A percentile compares a stretch with the other conserved stretches of the same genome.
These are phyloP conservation scores for Rhododendron ovatum DNA, from an alignment of 148 eudicot genomes.

Conservation along the genomic window DNA sequence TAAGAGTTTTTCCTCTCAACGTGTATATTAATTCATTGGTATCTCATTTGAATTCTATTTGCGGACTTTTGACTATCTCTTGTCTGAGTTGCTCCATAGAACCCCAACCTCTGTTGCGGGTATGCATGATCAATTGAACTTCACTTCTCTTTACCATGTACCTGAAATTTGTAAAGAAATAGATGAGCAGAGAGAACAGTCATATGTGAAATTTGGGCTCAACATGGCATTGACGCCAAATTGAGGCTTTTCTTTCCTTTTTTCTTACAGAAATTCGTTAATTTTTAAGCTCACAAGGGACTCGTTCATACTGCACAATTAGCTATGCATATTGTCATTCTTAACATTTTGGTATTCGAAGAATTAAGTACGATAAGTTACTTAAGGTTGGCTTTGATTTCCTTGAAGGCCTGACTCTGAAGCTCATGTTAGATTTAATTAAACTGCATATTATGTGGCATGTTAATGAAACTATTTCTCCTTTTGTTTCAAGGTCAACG, in stretches of 20 bases:
- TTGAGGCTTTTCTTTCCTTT: neutral
- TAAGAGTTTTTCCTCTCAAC: neutral
- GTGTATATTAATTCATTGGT: neutral
- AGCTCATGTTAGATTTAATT: neutral
- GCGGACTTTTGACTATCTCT: neutral
- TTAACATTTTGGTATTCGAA: neutral
- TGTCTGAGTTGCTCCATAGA: neutral
- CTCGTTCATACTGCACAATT: neutral
- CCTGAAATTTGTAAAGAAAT: neutral
- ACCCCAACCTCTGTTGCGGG: neutral
- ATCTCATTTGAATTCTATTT: neutral
- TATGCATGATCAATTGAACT: neutral
- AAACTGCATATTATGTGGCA: neutral
- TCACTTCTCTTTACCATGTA: neutral
- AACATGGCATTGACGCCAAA: neutral
- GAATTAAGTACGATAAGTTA: neutral
- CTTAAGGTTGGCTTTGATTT: neutral
- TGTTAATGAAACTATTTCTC: neutral
- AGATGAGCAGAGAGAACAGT: neutral
- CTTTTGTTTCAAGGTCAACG: slow-evolving; percentile 56
- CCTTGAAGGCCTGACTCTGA: neutral
- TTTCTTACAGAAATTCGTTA: neutral
- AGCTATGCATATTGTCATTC: neutral
- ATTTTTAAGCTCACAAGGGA: neutral
- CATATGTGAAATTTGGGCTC: neutral